A percentile compares a stretch with the other conserved stretches of the same genome.
Conservation (phyloP, 306 rosid genomes). For the Luffa acutangula region DNA sequence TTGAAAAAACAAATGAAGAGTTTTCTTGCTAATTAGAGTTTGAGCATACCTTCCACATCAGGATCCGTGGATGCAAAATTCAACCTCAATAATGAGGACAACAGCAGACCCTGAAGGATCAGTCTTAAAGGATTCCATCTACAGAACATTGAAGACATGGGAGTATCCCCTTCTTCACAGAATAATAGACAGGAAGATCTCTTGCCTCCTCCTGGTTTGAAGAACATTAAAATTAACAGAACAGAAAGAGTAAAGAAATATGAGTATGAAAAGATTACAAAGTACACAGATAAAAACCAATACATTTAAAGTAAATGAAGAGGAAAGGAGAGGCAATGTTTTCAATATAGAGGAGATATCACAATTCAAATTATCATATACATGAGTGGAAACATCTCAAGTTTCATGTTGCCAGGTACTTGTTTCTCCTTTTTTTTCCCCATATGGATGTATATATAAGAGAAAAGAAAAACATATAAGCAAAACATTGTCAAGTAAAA, state of each 20-base stretch:
- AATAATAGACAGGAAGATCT: conserved; percentile 13
- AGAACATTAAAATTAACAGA: neutral
- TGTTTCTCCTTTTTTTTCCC: neutral
- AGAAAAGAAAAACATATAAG: neutral
- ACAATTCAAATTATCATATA: neutral
- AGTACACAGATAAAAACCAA: neutral
- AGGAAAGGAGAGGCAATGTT: neutral
- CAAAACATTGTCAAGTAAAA: neutral
- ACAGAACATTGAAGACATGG: conserved; percentile 31
- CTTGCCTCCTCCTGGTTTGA: neutral
- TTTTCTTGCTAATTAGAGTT: neutral
- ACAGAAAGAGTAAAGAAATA: neutral
- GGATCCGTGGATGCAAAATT: conserved; percentile 43
- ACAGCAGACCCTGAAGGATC: conserved; percentile 37
- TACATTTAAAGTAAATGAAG: neutral
- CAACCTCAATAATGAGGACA: conserved; percentile 29
- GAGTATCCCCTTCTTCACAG: conserved; percentile 21
- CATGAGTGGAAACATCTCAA: neutral
- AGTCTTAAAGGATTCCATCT: conserved; percentile 32
- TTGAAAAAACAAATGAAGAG: neutral
- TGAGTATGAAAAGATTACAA: neutral
- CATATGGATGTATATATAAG: neutral
- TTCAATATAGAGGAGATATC: neutral
- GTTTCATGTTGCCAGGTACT: neutral
- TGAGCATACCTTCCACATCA: conserved; percentile 66